A percentile compares a stretch with the other conserved stretches of the same genome.
Conservation (phyloP, 2,329 filamentous ascomycete species). For the Microsporum ferrugineum region DNA sequence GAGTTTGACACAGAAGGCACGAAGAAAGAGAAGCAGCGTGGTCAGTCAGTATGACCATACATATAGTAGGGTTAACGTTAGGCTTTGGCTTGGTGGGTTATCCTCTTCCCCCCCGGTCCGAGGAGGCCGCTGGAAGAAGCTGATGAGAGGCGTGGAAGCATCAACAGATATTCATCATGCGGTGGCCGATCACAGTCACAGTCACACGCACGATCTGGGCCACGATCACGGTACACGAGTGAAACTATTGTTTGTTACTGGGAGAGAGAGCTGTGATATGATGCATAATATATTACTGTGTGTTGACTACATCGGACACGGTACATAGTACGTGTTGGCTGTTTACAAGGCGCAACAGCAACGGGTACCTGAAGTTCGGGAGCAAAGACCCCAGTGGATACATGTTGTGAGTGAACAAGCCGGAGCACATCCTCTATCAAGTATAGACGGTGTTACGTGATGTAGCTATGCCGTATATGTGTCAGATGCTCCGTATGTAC, state of each 20-base stretch:
- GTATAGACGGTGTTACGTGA: not conserved
- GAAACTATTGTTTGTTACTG: not conserved
- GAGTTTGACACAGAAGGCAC: not conserved
- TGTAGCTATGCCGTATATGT: not conserved
- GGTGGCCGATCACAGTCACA: constrained; percentile 3
- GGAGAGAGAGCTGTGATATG: not conserved
- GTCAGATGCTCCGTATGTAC: not conserved
- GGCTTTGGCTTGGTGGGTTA: not conserved
- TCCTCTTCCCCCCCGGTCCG: not conserved
- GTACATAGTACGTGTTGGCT: too few relatives aligned
- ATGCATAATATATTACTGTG: not conserved
- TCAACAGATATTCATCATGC: not conserved
- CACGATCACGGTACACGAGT: not conserved
- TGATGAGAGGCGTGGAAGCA: not conserved
- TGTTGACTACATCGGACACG: not conserved
- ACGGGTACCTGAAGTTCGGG: not conserved
- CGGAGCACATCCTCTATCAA: not conserved
- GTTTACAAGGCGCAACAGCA: not conserved
- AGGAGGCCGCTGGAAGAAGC: not conserved
- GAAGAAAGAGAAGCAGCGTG: not conserved
- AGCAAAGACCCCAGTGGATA: too few relatives aligned
- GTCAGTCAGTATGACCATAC: too few relatives aligned
- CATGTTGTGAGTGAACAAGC: too few relatives aligned
- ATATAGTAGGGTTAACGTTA: not conserved
- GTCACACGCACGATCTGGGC: not conserved